Evolutionary conservation across 176 grass and related monocot genomes (phyloP).

Genomic region (Calamus simplicifolius): DNA sequence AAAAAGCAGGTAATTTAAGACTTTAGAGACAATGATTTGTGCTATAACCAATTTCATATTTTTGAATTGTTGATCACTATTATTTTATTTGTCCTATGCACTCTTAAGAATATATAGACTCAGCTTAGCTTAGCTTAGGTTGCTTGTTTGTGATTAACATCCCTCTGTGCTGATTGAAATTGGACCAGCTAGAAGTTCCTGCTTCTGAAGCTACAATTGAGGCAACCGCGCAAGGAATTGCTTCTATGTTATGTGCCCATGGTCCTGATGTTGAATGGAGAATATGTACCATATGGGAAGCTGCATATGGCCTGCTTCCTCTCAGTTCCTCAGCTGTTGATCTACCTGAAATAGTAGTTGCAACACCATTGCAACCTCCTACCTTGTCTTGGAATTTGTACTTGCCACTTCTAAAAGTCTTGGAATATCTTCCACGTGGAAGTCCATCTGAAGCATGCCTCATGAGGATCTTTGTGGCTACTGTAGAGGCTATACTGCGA

Average conservation of each 20-base stretch:
- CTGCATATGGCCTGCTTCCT: slow-evolving; percentile 93
- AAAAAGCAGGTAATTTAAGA: slow-evolving; percentile 72
- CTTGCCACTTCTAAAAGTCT: slow-evolving; percentile 82
- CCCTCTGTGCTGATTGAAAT: slow-evolving; percentile 26
- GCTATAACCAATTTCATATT: no score
- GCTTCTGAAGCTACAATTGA: slow-evolving; percentile 88
- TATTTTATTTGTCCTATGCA: no score
- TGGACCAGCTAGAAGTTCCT: slow-evolving; percentile 65
- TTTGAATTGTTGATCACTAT: no score
- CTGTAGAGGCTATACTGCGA: slow-evolving; percentile 92
- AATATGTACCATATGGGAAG: slow-evolving; percentile 99
- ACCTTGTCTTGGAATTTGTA: slow-evolving; percentile 93
- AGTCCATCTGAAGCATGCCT: slow-evolving; percentile 97
- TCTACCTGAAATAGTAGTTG: slow-evolving; percentile 94
- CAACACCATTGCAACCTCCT: slow-evolving; percentile 86
- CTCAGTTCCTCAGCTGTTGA: slow-evolving; percentile 95
- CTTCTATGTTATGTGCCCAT: slow-evolving; percentile 95
- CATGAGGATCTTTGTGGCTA: slow-evolving; percentile 99
- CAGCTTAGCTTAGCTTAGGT: neutral
- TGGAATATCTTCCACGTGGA: slow-evolving; percentile 92
- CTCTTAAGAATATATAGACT: no score
- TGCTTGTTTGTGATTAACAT: neutral
- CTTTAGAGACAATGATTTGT: neutral
- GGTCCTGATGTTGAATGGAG: slow-evolving; percentile 99
- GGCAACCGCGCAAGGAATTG: slow-evolving; percentile 97